Evolutionary conservation across 495 filamentous ascomycete species (phyloP).

Genomic region (Neurospora sp.): DNA sequence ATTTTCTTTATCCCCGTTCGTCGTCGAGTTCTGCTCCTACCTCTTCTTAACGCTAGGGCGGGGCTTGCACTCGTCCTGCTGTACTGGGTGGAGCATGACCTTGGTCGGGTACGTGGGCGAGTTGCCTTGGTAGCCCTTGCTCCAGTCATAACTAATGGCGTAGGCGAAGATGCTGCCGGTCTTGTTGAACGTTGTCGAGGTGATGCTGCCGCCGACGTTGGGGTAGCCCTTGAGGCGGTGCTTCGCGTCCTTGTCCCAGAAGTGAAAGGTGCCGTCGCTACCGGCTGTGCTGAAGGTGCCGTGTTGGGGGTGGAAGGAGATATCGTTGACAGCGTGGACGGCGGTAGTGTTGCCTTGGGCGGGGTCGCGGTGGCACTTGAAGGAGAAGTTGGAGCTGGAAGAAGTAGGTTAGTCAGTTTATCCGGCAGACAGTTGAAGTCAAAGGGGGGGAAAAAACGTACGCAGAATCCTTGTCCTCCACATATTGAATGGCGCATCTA

Average conservation of each 20-base stretch:
- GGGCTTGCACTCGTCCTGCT: constrained; percentile 55
- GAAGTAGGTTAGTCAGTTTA: background rate
- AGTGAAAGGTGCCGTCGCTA: constrained; percentile 86
- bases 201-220: constrained; percentile 75
- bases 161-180: constrained; percentile 84
- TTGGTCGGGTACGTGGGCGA: constrained; percentile 63
- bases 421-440: background rate
- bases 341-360: constrained; percentile 54
- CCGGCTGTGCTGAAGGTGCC: constrained; percentile 91
- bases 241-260: constrained; percentile 92
- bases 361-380: constrained; percentile 87
- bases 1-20: background rate
- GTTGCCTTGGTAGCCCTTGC: constrained; percentile 76
- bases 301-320: constrained; percentile 80
- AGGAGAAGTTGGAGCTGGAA: constrained; percentile 71
- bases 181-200: constrained; percentile 72
- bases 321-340: constrained; percentile 85
- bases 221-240: constrained; percentile 86
- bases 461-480: constrained; percentile 76
- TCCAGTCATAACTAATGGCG: constrained; percentile 93
- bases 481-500: constrained; percentile 83
- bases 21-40: constrained; percentile 9
- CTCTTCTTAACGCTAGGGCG: constrained; percentile 32
- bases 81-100: constrained; percentile 85
- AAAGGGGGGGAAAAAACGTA: constrained; percentile 17